Evolutionary conservation across 208 protist species (phyloP).

Genomic region (Trichomonas tenax): DNA sequence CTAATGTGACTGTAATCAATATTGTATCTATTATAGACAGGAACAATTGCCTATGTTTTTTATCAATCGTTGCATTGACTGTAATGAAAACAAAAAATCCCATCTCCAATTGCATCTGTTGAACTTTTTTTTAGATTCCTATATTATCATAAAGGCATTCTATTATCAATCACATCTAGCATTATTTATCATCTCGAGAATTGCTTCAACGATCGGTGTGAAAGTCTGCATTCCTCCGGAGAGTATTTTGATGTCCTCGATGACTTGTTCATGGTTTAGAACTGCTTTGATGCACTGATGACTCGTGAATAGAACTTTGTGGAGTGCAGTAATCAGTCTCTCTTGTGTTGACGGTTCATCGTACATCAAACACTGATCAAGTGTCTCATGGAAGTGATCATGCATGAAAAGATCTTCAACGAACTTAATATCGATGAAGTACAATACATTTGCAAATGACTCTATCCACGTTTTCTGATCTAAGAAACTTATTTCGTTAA

Average conservation of each 20-base stretch:
- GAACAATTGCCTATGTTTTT: too few species aligned
- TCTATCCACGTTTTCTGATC: background rate
- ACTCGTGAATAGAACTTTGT: background rate
- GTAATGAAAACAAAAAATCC: too few species aligned
- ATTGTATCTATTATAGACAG: too few species aligned
- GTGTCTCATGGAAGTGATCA: background rate
- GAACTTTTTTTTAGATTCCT: too few species aligned
- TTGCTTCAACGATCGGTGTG: background rate
- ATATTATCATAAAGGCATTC: background rate
- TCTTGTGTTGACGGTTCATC: background rate
- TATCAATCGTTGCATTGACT: too few species aligned
- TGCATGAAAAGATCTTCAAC: background rate
- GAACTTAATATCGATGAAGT: background rate
- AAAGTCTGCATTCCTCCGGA: background rate
- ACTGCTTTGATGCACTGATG: background rate
- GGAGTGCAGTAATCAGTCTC: background rate
- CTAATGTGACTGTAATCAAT: too few species aligned
- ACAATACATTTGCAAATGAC: background rate
- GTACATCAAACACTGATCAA: background rate
- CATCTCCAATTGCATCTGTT: too few species aligned
- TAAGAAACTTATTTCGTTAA: background rate
- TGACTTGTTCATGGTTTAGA: background rate
- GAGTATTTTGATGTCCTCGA: background rate
- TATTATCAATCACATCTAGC: background rate
- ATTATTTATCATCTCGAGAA: background rate